Base-by-base conservation (phyloP, 805 yeast genomes). In the Cyberlindnera samutprakarnensis region DNA sequence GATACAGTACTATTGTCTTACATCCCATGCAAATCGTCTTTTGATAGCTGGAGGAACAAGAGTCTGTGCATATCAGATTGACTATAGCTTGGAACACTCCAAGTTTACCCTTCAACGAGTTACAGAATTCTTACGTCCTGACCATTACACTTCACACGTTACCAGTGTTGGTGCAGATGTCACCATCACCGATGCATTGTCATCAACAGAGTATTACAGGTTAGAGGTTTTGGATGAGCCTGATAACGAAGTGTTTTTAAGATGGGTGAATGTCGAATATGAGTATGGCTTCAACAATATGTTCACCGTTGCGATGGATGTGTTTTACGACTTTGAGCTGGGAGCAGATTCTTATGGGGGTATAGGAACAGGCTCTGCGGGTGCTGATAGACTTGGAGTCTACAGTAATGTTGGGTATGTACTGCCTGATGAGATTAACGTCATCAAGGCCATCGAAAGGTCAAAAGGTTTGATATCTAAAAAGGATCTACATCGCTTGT, bases 21-120 rank as follows among this genome's bases (percentile, higher is more conserved):
- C 43, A 6, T 54, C 47, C 30, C 59, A 53, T 39, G 40, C 37
- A 6, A 48, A 49, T 29, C 43, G 58, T 22, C 15, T 44, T 6
- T 36, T 62, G 10, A 30, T 62, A 20, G 60, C 53, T 6, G 50
- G 46, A 18, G 66, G 67, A 1, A 56, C 53, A 17, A 30, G 25
- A 7, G 16, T 57, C 1, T 50, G 51, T 31, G 50, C 56, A 9
- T 56, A 42, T 30, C 50, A 53, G 27, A 37, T 61, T 11, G 55
- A 49, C 12, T 62, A 60, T 35, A 51, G 58, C 4, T 49, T 60
- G 1, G 47, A 56, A 16, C 59, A 58, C 18, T 50, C 62, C 21
- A 46, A 49, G 12, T 62, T 62, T 34, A 42, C 46, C 6, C 33
- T 61, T 5, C 37, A 31, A 7, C 31, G 31, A 16, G 37, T 46